These are phyloP conservation scores for Sugiyamaella pinicola DNA, from an alignment of 1,139 yeast species.

Conservation along the genomic window DNA sequence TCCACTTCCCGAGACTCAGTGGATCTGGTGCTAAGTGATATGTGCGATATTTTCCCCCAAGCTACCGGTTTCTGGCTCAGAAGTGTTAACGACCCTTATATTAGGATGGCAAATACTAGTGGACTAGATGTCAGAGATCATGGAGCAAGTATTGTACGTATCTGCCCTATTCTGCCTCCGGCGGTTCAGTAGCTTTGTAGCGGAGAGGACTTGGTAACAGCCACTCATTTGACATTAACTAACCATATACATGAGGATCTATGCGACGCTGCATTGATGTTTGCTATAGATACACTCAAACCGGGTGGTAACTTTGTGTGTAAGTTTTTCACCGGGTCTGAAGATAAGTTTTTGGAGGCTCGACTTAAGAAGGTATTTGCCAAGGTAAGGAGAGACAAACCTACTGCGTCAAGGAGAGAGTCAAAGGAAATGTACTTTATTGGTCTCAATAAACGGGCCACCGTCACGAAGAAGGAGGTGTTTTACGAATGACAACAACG, in stretches of 20 bases:
- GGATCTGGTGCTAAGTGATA: constrained; percentile 82
- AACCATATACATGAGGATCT: constrained; percentile 53
- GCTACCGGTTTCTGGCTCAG: constrained; percentile 64
- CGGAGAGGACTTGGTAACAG: too few relatives aligned
- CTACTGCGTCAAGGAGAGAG: constrained; percentile 60
- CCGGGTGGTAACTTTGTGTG: constrained; percentile 75
- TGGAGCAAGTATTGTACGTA: constrained; percentile 54
- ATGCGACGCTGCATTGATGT: constrained; percentile 85
- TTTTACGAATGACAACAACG: constrained; percentile 31
- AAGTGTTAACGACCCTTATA: constrained; percentile 75
- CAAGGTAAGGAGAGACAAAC: constrained; percentile 59
- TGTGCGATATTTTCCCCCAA: constrained; percentile 76
- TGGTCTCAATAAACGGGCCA: constrained; percentile 53
- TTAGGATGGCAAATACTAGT: constrained; percentile 74
- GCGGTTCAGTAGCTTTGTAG: too few relatives aligned
- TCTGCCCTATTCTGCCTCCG: too few relatives aligned
- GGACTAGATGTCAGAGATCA: constrained; percentile 68
- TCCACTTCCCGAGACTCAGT: constrained; percentile 43
- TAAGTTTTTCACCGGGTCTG: constrained; percentile 71
- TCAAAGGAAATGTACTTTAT: constrained; percentile 75
- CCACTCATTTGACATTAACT: background rate
- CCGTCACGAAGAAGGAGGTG: constrained; percentile 52
- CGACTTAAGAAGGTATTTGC: constrained; percentile 63
- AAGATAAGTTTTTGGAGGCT: constrained; percentile 58
- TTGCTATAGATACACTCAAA: constrained; percentile 67